Base-by-base conservation (phyloP, 306 rosid species). In the Prunus kanzakura region DNA sequence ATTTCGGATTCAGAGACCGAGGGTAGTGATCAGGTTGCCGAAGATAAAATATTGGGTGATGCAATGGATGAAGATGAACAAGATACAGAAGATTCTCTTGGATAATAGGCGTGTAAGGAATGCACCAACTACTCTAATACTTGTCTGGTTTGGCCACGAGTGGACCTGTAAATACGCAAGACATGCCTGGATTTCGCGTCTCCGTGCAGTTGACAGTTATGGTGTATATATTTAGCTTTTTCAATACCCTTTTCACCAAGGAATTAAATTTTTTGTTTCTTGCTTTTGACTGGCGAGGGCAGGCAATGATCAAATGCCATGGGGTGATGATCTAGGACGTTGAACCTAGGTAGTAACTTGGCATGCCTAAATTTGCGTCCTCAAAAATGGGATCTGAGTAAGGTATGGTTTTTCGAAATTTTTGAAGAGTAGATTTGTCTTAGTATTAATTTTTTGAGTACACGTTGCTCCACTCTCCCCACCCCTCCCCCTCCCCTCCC, bases 1-100 rank as follows among this genome's bases (percentile, higher is more conserved):
- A 80, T 84, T 19, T 91, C 91, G 4, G 95, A 90, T 85, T 86
- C 86, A 65, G 97, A 89, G 84, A 91, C 97, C 15, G 87, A 84
- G 80, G 86, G 82, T 23, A 66, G 82, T 51, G 87, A 81, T 71
- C 83, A 73, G 64, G 88, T 47, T 41, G 87, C 75, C 52, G 75
- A 81, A 60, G 89, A 86, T 67, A 76, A 69, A 71, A 87, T 79
- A 72, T 71, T 19, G 69, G 85, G 81, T 72, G 89, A 87, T 83
- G 80, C 87, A 76, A 89, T 89, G 90, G 96, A 85, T 72, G 90
- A 89, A 80, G 96, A 83, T 76, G 89, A 81, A 65, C 92, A 83
- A 76, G 93, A 67, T 43, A 87, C 95, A 49, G 80, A 89, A 78
- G 89, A 91, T 86, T 84, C 88, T 73, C 72, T 84, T 76, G 86